These are phyloP conservation scores for Plasmodium malariae DNA, from an alignment of 169 alveolate species.

Conservation along the genomic window DNA sequence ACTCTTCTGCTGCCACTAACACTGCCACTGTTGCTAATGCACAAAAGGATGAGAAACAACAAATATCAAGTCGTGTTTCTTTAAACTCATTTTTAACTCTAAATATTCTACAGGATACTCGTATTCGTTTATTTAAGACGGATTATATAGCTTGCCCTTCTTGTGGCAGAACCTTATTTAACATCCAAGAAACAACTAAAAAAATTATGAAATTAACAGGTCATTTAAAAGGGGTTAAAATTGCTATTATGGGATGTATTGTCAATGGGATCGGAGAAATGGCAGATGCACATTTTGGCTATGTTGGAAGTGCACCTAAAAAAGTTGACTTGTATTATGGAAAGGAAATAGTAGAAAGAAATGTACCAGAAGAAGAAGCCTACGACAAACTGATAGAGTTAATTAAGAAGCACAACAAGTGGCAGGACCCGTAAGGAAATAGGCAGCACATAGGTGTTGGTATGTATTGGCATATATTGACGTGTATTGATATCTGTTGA, in stretches of 20 bases:
- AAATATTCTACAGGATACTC: slow-evolving; percentile 83
- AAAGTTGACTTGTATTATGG: slow-evolving; percentile 90
- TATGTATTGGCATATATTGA: too few relatives aligned
- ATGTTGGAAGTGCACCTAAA: slow-evolving; percentile 89
- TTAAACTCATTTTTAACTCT: slow-evolving; percentile 54
- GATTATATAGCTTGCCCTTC: slow-evolving; percentile 93
- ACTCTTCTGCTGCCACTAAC: background rate
- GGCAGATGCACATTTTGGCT: slow-evolving; percentile 95
- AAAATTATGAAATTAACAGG: slow-evolving; percentile 87
- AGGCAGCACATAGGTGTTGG: background rate
- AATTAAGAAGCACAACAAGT: slow-evolving; percentile 77
- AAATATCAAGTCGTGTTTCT: slow-evolving; percentile 29
- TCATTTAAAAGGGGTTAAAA: slow-evolving; percentile 91
- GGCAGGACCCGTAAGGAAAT: slow-evolving; percentile 53
- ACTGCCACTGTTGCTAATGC: background rate
- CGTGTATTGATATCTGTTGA: too few relatives aligned
- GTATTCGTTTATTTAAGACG: slow-evolving; percentile 89
- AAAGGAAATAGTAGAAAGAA: slow-evolving; percentile 86
- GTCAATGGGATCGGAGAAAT: slow-evolving; percentile 94
- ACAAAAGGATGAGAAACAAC: background rate
- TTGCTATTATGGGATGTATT: slow-evolving; percentile 93
- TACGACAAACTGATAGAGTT: slow-evolving; percentile 87
- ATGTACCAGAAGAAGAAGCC: slow-evolving; percentile 87
- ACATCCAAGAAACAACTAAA: slow-evolving; percentile 88
- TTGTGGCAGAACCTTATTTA: slow-evolving; percentile 92